A percentile compares a stretch with the other conserved stretches of the same genome.
Evolutionary conservation across 805 yeast genomes (phyloP).

Genomic region (Teunomyces gatunensis): DNA sequence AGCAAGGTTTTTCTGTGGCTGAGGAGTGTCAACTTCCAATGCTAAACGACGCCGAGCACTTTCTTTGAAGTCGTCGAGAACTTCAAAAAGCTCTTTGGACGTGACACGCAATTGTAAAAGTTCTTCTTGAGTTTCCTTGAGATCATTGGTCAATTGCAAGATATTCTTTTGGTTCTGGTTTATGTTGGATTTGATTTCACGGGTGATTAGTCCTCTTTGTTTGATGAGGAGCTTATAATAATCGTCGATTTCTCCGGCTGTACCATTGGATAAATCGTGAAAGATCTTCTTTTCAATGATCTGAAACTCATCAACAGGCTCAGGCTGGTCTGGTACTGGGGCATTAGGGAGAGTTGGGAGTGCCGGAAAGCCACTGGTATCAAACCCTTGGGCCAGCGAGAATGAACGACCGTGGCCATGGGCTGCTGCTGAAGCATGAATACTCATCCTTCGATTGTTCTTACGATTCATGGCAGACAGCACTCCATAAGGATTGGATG

Average conservation of each 20-base stretch:
- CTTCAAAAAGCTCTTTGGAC: slow-evolving; percentile 57
- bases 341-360: slow-evolving; percentile 20
- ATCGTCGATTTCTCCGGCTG: slow-evolving; percentile 69
- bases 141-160: slow-evolving; percentile 55
- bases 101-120: slow-evolving; percentile 58
- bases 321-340: slow-evolving; percentile 4
- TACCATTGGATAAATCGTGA: slow-evolving; percentile 54
- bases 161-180: slow-evolving; percentile 63
- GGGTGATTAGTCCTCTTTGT: slow-evolving; percentile 49
- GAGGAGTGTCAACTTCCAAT: slow-evolving; percentile 35
- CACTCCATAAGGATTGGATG: slow-evolving; percentile 15
- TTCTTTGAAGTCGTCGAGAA: slow-evolving; percentile 55
- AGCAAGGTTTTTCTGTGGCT: slow-evolving; percentile 10
- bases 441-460: slow-evolving; percentile 30
- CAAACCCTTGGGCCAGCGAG: slow-evolving; percentile 19
- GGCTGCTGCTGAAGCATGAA: slow-evolving; percentile 39
- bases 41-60: slow-evolving; percentile 59
- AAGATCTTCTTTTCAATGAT: slow-evolving; percentile 17
- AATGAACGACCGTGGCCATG: slow-evolving; percentile 26
- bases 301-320: slow-evolving; percentile 6
- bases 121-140: slow-evolving; percentile 63
- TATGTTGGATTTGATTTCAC: slow-evolving; percentile 57
- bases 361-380: slow-evolving; percentile 28
- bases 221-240: slow-evolving; percentile 55
- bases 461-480: slow-evolving; percentile 12